Evolutionary conservation across 768 basidiomycete species (phyloP), one percentile per base, ranked within the genome.

Genomic region (Pluteus cervinus): DNA sequence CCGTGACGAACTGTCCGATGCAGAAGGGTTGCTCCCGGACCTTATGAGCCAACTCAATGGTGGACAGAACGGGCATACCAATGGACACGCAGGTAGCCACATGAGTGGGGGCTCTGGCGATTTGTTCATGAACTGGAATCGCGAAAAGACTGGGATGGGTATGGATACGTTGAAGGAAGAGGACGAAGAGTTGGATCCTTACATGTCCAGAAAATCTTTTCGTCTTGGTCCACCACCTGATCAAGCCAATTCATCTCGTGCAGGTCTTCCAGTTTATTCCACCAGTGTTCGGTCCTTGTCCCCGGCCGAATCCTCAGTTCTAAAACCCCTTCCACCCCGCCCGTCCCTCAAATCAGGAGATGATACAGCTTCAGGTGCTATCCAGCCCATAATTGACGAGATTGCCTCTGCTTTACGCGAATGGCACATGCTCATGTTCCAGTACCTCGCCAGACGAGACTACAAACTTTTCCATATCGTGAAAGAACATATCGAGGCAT

Each of bases 281-380:
- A 66, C 80, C 17, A 86, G 84, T 57, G 54, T 86, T n/a, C 80
- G 81, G 33, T 87, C 86, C 1, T 71, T 73, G 4, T 80, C 79
- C 0, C 79, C 80, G 8, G 67, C 73, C 9, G 78, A 78, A 21
- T 77, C 82, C 21, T 76, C 79, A 32, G 61, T 74, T 11, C 53
- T 73, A 48, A 87, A 90, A 54, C 84, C 81, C 2, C 66, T 84
- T 4, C 91, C 90, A 7, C 92, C 90, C 3, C 77, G 96, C 29
- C 94, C 94, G 5, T 88, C 86, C n/a, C 73, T 97, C 33, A 93
- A 92, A 45, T 88, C 90, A 7, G 90, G 89, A 24, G 94, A 96
- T 54, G 93, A 97, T 49, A 98, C 94, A 2, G 71, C 76, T 3
- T 81, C 84, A 0, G 94, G 94, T 7, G 68, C 71, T 15, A 64